These are phyloP conservation scores for Rhizomucor pusillus DNA, from an alignment of 371 early-diverging fungal genomes.

Conservation along the genomic window DNA sequence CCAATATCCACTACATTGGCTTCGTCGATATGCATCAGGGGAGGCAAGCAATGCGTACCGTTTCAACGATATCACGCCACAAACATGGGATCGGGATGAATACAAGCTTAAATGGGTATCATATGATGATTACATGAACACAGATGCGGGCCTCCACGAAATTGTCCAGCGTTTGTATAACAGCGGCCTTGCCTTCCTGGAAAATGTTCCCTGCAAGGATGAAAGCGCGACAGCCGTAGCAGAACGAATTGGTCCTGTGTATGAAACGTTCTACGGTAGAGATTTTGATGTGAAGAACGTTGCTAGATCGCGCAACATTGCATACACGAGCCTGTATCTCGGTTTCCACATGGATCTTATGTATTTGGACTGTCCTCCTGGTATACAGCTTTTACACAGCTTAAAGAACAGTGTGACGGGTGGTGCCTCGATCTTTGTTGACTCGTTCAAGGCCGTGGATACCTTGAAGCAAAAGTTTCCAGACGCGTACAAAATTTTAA, in stretches of 20 bases:
- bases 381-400: constrained; percentile 81
- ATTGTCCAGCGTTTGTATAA: constrained; percentile 62
- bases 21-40: constrained; percentile 33
- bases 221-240: constrained; percentile 59
- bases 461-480: constrained; percentile 55
- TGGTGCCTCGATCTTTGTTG: constrained; percentile 79
- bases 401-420: constrained; percentile 78
- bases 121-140: constrained; percentile 65
- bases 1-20: constrained; percentile 37
- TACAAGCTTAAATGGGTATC: constrained; percentile 51
- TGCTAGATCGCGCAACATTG: constrained; percentile 82
- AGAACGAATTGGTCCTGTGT: constrained; percentile 70
- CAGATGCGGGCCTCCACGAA: constrained; percentile 51
- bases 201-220: constrained; percentile 63
- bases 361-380: constrained; percentile 84
- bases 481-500: constrained; percentile 60
- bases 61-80: constrained; percentile 34
- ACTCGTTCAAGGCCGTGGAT: constrained; percentile 70
- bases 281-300: constrained; percentile 83
- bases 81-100: constrained; percentile 51
- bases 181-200: constrained; percentile 73
- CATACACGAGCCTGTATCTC: constrained; percentile 80
- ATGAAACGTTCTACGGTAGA: constrained; percentile 82
- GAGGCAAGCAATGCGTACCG: constrained; percentile 27
- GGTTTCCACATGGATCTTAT: constrained; percentile 93